A percentile compares a stretch with the other conserved stretches of the same genome.
These are phyloP conservation scores for Ganoderma leucocontextum DNA, from an alignment of 1,284 basidiomycete genomes.

Conservation along the genomic window DNA sequence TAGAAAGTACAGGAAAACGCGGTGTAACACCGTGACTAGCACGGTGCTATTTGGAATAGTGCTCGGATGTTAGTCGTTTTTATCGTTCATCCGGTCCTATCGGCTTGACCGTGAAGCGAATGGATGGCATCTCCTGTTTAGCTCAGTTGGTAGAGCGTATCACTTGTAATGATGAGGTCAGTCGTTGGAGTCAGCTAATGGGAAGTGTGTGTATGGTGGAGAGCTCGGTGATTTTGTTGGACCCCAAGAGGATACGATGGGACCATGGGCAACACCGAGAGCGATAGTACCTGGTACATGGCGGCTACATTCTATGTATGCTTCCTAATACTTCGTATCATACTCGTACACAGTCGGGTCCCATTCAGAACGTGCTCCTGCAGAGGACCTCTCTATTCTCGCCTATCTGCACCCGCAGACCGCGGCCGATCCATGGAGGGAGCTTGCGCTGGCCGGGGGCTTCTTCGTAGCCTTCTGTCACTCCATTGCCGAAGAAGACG, in stretches of 20 bases:
- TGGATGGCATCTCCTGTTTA: conserved; percentile 45
- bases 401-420: conserved; percentile 39
- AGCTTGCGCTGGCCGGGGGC: conserved; percentile 23
- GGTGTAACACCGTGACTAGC: too few species aligned
- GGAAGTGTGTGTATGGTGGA: conserved; percentile 38
- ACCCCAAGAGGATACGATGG: too few species aligned
- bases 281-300: too few species aligned
- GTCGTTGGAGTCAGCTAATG: conserved; percentile 61
- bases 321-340: neutral
- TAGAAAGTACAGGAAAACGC: too few species aligned
- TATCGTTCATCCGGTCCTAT: neutral
- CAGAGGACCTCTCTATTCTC: conserved; percentile 37
- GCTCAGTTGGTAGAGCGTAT: conserved; percentile 70
- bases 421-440: conserved; percentile 41
- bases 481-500: conserved; percentile 72
- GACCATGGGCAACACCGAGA: too few species aligned
- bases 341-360: neutral
- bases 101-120: neutral
- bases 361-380: conserved; percentile 30
- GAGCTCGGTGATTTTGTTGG: too few species aligned
- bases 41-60: too few species aligned
- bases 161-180: conserved; percentile 63
- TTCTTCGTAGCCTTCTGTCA: conserved; percentile 40
- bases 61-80: neutral
- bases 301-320: neutral